Conservation (phyloP, 192 early-diverging fungal species). For the Chytriomyces confervae region DNA sequence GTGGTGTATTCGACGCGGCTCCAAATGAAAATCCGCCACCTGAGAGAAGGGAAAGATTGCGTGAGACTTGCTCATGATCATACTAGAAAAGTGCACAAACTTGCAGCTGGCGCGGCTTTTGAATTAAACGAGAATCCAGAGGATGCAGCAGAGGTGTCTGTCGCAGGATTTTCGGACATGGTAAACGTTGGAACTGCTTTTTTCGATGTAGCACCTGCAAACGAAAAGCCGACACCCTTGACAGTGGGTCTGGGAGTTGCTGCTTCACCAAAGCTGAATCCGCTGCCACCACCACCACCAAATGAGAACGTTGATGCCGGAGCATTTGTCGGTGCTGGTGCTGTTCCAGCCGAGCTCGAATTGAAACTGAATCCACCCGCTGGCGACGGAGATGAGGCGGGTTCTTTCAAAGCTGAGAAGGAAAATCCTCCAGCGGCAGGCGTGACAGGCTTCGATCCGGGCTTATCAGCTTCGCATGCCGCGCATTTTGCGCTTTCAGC, state of each 20-base stretch:
- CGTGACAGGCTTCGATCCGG: conserved; percentile 1
- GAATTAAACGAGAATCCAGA: no score
- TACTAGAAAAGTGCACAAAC: no score
- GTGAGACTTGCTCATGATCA: no score
- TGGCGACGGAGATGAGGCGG: not conserved
- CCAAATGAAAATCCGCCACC: conserved; percentile 13
- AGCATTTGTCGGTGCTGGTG: not conserved
- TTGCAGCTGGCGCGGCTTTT: no score
- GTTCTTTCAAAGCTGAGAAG: not conserved
- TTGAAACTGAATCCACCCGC: conserved; percentile 3
- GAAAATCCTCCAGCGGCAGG: conserved; percentile 7
- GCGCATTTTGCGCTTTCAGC: not conserved
- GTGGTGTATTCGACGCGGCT: not conserved
- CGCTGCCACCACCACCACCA: not conserved
- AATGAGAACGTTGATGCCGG: not conserved
- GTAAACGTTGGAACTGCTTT: no score
- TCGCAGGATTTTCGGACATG: no score
- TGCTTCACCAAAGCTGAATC: no score
- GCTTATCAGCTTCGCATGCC: conserved; percentile 3
- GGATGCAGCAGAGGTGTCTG: no score
- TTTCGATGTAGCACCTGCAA: no score
- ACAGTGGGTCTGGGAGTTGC: no score
- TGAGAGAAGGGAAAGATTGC: not conserved
- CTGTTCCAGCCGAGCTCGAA: not conserved
- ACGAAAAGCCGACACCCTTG: no score